Evolutionary conservation across 169 alveolate species (phyloP).

Genomic region (Plasmodium inui): DNA sequence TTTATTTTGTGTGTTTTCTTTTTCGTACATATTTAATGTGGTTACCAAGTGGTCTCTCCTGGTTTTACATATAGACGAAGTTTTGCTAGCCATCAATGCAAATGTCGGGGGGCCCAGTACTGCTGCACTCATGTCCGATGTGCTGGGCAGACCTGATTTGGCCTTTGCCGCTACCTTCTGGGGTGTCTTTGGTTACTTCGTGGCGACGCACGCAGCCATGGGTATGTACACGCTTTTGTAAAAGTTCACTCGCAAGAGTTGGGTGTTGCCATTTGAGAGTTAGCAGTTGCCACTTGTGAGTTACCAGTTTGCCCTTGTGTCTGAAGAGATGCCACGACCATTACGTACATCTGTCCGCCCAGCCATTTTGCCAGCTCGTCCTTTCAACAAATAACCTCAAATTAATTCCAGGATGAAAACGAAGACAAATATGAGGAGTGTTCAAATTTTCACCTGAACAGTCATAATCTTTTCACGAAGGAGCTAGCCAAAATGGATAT

Average conservation of each 20-base stretch:
- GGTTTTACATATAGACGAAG: conserved; percentile 28
- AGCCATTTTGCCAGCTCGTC: background rate
- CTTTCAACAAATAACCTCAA: background rate
- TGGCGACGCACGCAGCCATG: conserved; percentile 31
- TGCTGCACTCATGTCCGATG: conserved; percentile 51
- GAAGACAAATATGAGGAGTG: background rate
- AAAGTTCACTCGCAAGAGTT: background rate
- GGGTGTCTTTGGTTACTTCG: conserved; percentile 50
- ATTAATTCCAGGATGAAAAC: background rate
- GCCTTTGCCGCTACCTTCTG: conserved; percentile 35
- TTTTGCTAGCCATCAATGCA: conserved; percentile 63
- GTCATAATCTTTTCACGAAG: background rate
- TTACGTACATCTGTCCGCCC: background rate
- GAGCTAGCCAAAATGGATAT: conserved; percentile 6
- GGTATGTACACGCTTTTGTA: background rate
- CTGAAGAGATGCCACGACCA: background rate
- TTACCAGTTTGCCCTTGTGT: background rate
- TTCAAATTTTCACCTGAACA: background rate
- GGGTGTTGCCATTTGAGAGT: background rate
- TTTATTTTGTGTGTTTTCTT: conserved; percentile 8
- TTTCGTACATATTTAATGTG: conserved; percentile 27
- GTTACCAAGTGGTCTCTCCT: background rate
- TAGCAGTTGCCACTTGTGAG: background rate
- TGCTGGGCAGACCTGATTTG: conserved; percentile 33
- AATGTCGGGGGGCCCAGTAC: conserved; percentile 67